Conservation (phyloP, 2,329 filamentous ascomycete genomes). For the Colletotrichum sp. region DNA sequence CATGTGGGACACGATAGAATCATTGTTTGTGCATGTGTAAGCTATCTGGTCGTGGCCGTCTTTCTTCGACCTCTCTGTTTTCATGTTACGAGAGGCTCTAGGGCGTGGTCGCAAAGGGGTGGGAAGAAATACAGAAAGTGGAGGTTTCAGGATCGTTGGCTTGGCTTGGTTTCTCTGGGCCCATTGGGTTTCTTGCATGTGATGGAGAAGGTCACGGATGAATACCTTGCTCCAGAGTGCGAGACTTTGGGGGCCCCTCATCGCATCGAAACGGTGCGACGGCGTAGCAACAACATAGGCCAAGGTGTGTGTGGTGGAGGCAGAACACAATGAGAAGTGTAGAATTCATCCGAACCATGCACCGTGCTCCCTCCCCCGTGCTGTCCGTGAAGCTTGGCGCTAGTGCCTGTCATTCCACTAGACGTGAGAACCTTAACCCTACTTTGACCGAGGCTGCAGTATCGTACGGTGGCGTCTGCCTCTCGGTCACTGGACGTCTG, state of each 20-base stretch:
- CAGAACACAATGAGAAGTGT: neutral
- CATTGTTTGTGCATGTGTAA: slow-evolving; percentile 13
- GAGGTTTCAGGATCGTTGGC: slow-evolving; percentile 15
- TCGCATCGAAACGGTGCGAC: neutral
- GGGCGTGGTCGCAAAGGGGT: neutral
- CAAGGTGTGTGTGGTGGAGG: neutral
- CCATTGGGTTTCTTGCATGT: neutral
- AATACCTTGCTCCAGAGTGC: neutral
- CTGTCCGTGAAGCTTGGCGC: neutral
- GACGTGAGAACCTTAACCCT: neutral
- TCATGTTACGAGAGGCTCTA: neutral
- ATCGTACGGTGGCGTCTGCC: neutral
- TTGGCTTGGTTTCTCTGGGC: neutral
- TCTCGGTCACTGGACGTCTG: neutral
- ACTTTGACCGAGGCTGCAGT: neutral
- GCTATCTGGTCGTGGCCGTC: neutral
- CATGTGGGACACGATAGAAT: slow-evolving; percentile 8
- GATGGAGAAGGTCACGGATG: neutral
- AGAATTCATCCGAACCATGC: neutral
- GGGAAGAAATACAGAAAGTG: neutral
- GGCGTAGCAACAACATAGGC: neutral
- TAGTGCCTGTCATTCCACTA: neutral
- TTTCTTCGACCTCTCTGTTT: neutral
- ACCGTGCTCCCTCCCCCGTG: neutral
- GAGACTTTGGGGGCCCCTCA: neutral